phyloP scores from a whole-genome alignment of 805 yeast genomes.

The Helenozyma baotianmanensis region DNA sequence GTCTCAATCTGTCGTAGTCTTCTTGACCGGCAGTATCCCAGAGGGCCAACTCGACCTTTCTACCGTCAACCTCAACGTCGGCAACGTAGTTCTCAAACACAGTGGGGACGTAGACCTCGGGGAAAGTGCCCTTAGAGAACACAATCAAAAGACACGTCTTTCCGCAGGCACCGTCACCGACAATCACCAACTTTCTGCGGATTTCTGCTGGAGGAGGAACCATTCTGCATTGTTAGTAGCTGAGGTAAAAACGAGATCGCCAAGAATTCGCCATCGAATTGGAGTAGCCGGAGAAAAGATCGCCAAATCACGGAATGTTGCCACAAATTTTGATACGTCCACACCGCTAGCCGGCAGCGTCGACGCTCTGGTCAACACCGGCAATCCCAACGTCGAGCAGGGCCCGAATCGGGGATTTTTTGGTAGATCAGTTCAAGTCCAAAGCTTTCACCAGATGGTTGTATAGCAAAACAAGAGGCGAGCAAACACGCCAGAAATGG shows the following conservation, averaged over 20 bases:
- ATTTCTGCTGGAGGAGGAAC: slow-evolving; percentile 24
- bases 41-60: slow-evolving; percentile 48
- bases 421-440: too few species aligned
- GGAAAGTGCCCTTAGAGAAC: slow-evolving; percentile 95
- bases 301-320: too few species aligned
- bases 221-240: slow-evolving; percentile 16
- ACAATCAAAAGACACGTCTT: slow-evolving; percentile 92
- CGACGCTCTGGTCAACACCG: too few species aligned
- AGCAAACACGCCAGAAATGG: too few species aligned
- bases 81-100: slow-evolving; percentile 98
- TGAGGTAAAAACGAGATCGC: too few species aligned
- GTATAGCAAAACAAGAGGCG: too few species aligned
- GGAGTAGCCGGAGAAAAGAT: neutral
- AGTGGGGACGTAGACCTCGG: slow-evolving; percentile 97
- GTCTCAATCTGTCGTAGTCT: slow-evolving; percentile 36
- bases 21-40: slow-evolving; percentile 38
- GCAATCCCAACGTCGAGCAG: too few species aligned
- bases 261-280: neutral
- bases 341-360: too few species aligned
- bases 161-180: slow-evolving; percentile 93
- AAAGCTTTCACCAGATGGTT: too few species aligned
- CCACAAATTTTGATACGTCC: too few species aligned
- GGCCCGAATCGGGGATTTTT: too few species aligned
- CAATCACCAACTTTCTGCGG: slow-evolving; percentile 29
- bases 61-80: slow-evolving; percentile 66